Evolutionary conservation across 2,329 filamentous ascomycete species (phyloP).

Genomic region (Trichoderma brevicompactum): DNA sequence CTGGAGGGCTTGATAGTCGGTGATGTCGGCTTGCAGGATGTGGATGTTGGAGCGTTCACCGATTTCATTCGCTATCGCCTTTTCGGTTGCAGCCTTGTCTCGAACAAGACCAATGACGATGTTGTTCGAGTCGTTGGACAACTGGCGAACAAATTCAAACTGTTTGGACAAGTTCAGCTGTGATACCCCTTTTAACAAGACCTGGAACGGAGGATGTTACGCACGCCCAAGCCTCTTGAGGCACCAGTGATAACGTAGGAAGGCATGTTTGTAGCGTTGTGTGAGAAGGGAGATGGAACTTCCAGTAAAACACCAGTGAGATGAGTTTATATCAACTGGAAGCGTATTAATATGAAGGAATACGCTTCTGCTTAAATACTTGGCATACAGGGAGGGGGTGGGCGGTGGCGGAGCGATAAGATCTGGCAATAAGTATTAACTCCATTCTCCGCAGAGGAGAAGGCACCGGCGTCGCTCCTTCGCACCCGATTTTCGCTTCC

Average conservation of each 20-base stretch:
- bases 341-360: too few relatives aligned
- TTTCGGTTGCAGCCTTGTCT: background rate
- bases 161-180: background rate
- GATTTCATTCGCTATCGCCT: background rate
- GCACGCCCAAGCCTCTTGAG: constrained; percentile 5
- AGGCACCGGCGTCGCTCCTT: too few relatives aligned
- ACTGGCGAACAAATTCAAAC: constrained; percentile 8
- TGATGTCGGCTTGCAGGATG: constrained; percentile 9
- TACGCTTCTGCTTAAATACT: too few relatives aligned
- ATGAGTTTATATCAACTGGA: too few relatives aligned
- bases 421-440: too few relatives aligned
- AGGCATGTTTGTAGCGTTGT: background rate
- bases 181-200: rapidly evolving
- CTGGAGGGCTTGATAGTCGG: constrained; percentile 2
- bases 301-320: too few relatives aligned
- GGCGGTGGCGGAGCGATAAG: too few relatives aligned
- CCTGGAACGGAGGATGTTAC: background rate
- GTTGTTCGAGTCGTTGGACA: constrained; percentile 4
- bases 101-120: constrained; percentile 12
- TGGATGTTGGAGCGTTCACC: constrained; percentile 13
- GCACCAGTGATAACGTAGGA: constrained; percentile 13
- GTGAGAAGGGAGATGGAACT: background rate
- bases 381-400: too few relatives aligned
- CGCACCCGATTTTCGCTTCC: too few relatives aligned
- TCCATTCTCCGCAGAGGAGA: too few relatives aligned